These are phyloP conservation scores for Stentor roeselii DNA, from an alignment of 73 alveolate genomes.

Conservation along the genomic window DNA sequence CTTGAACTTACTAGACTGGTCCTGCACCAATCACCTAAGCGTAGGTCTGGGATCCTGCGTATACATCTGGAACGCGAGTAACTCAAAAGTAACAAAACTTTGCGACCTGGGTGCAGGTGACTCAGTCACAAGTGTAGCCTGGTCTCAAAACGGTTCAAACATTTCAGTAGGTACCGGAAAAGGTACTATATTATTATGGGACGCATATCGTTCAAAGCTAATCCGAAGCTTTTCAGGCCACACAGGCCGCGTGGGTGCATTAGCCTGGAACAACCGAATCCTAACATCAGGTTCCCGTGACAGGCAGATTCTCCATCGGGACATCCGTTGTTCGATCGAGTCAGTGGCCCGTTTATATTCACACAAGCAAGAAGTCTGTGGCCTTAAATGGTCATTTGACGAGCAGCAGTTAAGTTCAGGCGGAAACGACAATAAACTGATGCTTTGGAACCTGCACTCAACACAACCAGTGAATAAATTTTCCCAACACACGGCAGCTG, in stretches of 20 bases:
- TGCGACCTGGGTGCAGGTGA: conserved; percentile 61
- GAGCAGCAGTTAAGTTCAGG: conserved; percentile 79
- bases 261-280: conserved; percentile 79
- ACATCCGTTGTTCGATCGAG: conserved; percentile 53
- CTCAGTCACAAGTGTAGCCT: conserved; percentile 70
- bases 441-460: conserved; percentile 79
- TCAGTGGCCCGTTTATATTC: conserved; percentile 36
- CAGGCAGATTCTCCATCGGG: conserved; percentile 72
- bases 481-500: conserved; percentile 91
- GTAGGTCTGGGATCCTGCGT: conserved; percentile 75
- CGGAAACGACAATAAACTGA: conserved; percentile 93
- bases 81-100: conserved; percentile 56
- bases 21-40: conserved; percentile 79
- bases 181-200: conserved; percentile 68
- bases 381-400: conserved; percentile 91
- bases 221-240: conserved; percentile 75
- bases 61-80: conserved; percentile 76
- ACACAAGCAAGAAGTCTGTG: conserved; percentile 94
- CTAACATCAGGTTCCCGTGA: conserved; percentile 84
- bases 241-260: conserved; percentile 83
- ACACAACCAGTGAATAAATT: conserved; percentile 44
- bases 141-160: conserved; percentile 58
- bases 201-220: conserved; percentile 51
- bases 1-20: conserved; percentile 94
- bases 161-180: conserved; percentile 67